Percentiles rank a stretch among this genome's conserved stretches.
Conservation (phyloP, 257 asterid species). For the Solanum etuberosum region DNA sequence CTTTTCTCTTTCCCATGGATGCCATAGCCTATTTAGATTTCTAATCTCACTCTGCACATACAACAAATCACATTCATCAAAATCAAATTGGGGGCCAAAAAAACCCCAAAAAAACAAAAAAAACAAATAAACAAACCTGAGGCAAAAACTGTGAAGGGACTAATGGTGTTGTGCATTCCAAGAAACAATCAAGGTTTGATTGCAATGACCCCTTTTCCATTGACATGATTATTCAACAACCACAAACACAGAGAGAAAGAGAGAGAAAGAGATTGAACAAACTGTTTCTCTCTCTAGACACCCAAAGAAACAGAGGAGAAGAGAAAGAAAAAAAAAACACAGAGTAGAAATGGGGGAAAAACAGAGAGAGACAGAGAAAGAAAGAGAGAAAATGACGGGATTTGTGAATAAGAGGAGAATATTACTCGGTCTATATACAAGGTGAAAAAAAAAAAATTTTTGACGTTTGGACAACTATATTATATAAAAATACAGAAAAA, state of each 20-base stretch:
- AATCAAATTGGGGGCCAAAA: background rate
- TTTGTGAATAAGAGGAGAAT: slow-evolving; percentile 12
- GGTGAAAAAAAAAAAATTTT: slow-evolving; percentile 17
- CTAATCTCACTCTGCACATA: slow-evolving; percentile 52
- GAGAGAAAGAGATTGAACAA: slow-evolving; percentile 22
- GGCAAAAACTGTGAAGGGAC: slow-evolving; percentile 30
- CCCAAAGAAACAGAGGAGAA: slow-evolving; percentile 3
- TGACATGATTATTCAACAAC: slow-evolving; percentile 14
- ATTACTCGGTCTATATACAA: slow-evolving; percentile 18
- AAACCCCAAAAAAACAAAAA: background rate
- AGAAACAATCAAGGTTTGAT: slow-evolving; percentile 32
- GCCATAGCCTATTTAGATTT: slow-evolving; percentile 87
- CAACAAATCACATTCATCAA: background rate
- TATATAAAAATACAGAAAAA: background rate
- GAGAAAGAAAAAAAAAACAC: background rate
- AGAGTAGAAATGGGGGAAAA: slow-evolving; percentile 18
- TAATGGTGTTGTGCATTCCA: slow-evolving; percentile 34
- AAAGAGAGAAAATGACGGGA: slow-evolving; percentile 64
- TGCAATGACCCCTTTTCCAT: slow-evolving; percentile 23
- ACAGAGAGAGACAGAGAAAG: slow-evolving; percentile 12
- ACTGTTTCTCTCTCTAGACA: slow-evolving; percentile 35
- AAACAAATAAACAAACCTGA: slow-evolving; percentile 11
- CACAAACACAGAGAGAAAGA: background rate
- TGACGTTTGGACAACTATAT: slow-evolving; percentile 59
- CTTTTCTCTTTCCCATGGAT: slow-evolving; percentile 86